These are phyloP conservation scores for Radiomyces spectabilis DNA, from an alignment of 192 early-diverging fungal genomes.

Conservation along the genomic window DNA sequence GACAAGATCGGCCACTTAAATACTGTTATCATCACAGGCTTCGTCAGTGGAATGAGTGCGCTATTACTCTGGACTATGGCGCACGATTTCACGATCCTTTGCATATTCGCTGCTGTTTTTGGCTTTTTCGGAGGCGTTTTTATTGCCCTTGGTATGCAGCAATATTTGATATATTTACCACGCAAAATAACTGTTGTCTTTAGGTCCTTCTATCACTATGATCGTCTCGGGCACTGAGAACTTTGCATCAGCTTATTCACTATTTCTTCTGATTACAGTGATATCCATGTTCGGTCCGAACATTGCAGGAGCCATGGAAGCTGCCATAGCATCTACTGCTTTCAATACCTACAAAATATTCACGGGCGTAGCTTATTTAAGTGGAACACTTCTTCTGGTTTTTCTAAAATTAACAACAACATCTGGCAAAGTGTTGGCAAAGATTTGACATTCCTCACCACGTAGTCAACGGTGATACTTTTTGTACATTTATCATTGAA, in stretches of 20 bases:
- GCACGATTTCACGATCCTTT: background rate
- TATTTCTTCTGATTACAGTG: background rate
- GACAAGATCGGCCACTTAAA: slow-evolving; percentile 16
- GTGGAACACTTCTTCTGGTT: background rate
- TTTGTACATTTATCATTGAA: background rate
- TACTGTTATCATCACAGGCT: slow-evolving; percentile 4
- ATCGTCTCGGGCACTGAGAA: background rate
- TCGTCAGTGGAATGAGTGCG: background rate
- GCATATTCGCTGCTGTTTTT: slow-evolving; percentile 8
- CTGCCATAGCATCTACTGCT: background rate
- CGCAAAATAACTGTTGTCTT: too few species aligned
- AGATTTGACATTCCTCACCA: too few species aligned
- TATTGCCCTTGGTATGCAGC: too few species aligned
- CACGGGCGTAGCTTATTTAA: background rate
- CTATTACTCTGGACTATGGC: slow-evolving; percentile 11
- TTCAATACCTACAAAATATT: slow-evolving; percentile 2
- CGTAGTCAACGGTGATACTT: too few species aligned
- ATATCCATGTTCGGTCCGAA: slow-evolving; percentile 1
- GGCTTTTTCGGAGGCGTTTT: slow-evolving; percentile 15
- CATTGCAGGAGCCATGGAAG: background rate
- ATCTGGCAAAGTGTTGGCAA: too few species aligned
- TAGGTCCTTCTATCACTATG: slow-evolving; percentile 1
- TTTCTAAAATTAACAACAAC: background rate
- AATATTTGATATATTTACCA: too few species aligned
- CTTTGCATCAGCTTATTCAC: background rate